Conservation (phyloP, 2,329 filamentous ascomycete genomes). For the Fusarium concolor region DNA sequence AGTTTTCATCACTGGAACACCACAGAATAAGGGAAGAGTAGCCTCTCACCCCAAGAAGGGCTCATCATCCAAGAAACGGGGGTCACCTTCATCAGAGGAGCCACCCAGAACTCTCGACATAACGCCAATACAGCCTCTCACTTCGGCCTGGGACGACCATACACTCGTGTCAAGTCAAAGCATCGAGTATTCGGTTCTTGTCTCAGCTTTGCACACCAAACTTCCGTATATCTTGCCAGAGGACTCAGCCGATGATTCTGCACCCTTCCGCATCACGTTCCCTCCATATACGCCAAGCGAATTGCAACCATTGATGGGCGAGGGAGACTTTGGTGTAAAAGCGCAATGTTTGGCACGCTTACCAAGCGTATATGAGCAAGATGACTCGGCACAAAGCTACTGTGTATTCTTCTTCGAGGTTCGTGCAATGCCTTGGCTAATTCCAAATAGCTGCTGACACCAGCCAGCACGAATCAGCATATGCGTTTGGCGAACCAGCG, state of each 20-base stretch:
- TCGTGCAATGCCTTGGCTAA: conserved; percentile 29
- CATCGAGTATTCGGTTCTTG: conserved; percentile 54
- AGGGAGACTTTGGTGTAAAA: conserved; percentile 55
- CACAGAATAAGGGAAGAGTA: conserved; percentile 64
- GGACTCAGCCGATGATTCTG: conserved; percentile 37
- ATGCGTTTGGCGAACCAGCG: conserved; percentile 54
- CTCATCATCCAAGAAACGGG: conserved; percentile 51
- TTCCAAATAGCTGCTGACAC: conserved; percentile 23
- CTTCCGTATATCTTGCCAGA: conserved; percentile 52
- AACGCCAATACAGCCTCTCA: conserved; percentile 55
- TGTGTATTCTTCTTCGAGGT: conserved; percentile 68
- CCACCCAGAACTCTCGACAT: conserved; percentile 44
- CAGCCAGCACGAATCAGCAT: conserved; percentile 59
- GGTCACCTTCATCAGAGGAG: conserved; percentile 43
- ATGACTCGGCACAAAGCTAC: conserved; percentile 53
- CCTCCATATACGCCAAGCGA: conserved; percentile 55
- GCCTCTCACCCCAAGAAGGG: conserved; percentile 65
- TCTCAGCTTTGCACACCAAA: conserved; percentile 60
- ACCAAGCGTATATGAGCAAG: conserved; percentile 47
- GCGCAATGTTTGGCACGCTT: conserved; percentile 60
- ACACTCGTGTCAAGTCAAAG: conserved; percentile 55
- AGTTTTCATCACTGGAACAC: conserved; percentile 73
- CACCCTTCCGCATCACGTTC: conserved; percentile 53
- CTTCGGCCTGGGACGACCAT: conserved; percentile 64
- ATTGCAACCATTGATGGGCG: conserved; percentile 50